Conservation (phyloP, 352 stramenopile species). For the Pythium insidiosum region DNA sequence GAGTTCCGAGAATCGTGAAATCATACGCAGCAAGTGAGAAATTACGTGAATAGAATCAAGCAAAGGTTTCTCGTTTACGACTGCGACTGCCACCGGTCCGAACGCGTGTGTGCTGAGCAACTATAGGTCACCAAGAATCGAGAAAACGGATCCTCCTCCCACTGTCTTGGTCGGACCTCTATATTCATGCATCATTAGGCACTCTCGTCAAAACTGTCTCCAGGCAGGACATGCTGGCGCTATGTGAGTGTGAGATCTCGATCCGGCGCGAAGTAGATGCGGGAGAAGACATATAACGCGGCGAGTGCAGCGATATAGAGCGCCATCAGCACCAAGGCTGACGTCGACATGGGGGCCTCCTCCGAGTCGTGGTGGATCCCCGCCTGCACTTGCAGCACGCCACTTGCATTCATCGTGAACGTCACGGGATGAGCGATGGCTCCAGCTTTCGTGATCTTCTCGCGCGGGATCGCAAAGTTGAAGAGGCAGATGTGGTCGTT, state of each 20-base stretch:
- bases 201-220: too few relatives aligned
- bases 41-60: too few relatives aligned
- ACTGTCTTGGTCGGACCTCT: too few relatives aligned
- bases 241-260: slow-evolving; percentile 29
- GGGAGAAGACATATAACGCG: slow-evolving; percentile 57
- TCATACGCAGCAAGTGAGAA: too few relatives aligned
- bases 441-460: slow-evolving; percentile 64
- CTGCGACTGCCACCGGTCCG: too few relatives aligned
- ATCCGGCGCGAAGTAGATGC: slow-evolving; percentile 53
- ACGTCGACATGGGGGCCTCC: slow-evolving; percentile 65
- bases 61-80: too few relatives aligned
- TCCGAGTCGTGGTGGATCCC: slow-evolving; percentile 74
- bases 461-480: slow-evolving; percentile 66
- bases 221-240: too few relatives aligned
- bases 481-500: slow-evolving; percentile 86
- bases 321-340: slow-evolving; percentile 44
- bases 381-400: slow-evolving; percentile 75
- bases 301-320: slow-evolving; percentile 36
- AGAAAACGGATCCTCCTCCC: too few relatives aligned
- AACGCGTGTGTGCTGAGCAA: too few relatives aligned
- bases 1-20: slow-evolving; percentile 6
- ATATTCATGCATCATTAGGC: too few relatives aligned
- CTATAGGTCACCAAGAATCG: too few relatives aligned
- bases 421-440: slow-evolving; percentile 75
- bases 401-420: slow-evolving; percentile 83